Evolutionary conservation across 2,329 filamentous ascomycete genomes (phyloP), one percentile per base, ranked within the genome.

Genomic region (Fusarium hainanense): DNA sequence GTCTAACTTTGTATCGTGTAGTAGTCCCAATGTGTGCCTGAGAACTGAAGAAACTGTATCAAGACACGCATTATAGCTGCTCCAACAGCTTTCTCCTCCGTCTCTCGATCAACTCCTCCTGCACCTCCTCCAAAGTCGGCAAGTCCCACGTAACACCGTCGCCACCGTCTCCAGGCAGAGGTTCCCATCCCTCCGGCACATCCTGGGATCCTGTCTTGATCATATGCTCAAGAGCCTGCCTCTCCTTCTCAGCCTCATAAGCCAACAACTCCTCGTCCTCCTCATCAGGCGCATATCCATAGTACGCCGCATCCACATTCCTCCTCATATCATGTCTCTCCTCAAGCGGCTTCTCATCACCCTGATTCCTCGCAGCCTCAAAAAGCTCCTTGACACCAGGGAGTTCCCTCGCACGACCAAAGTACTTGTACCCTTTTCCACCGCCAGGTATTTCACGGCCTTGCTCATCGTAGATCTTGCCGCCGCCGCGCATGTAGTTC

Each of bases 331-430:
- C 92, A 52, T 89, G 88, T 73, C 92, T 85, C 65, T 87, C 86
- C 76, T 93, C 91, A 11, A 89, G 80, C 4, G 89, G 87, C 75
- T 90, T 90, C 63, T 90, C 86, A 5, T 84, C 85, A 69, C 86
- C 83, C 63, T 85, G 84, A 63, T 85, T 86, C 69, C 85, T 83
- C 1, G 93, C 92, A 1, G 92, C 91, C 75, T 97, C 94, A 77
- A 98, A 97, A 78, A 99, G 84, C 83, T 99, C 96, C 80, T 98
- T 98, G 8, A 99, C 96, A 52, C 96, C 96, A 0, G 96, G 96
- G 34, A 99, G 80, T 70, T 98, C 96, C 76, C 87, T 88, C 52
- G 96, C 96, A 6, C 96, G 86, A 0, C 96, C 96, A 82, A 97
- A 99, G 81, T 97, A 97, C 74, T 93, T 88, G 84, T 98, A 98